Percentiles rank a stretch among this genome's conserved stretches.
Evolutionary conservation across 371 early-diverging fungal genomes (phyloP).

Genomic region (Mucor sp.): DNA sequence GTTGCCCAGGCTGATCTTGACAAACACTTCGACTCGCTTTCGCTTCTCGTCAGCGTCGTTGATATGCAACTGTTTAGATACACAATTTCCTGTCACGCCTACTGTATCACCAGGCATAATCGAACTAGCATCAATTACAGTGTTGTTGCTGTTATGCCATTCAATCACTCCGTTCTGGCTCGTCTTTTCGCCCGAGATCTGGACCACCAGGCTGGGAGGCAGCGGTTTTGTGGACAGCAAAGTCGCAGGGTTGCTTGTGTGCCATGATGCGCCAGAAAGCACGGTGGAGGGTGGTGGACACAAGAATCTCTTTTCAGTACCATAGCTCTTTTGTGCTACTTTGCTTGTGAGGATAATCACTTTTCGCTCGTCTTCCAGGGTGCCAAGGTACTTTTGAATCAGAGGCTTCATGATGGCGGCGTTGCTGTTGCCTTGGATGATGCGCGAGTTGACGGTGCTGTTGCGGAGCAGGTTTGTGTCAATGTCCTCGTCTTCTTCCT

Average conservation of each 20-base stretch:
- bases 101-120: conserved; percentile 32
- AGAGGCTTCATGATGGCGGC: conserved; percentile 31
- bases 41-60: conserved; percentile 85
- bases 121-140: conserved; percentile 11
- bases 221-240: neutral
- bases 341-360: conserved; percentile 76
- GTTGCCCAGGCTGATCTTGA: conserved; percentile 68
- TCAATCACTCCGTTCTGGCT: conserved; percentile 49
- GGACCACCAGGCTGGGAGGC: conserved; percentile 44
- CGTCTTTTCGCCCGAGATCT: conserved; percentile 47
- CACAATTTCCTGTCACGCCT: conserved; percentile 65
- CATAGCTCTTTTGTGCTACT: conserved; percentile 87
- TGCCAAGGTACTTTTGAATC: conserved; percentile 45
- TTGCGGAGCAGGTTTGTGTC: conserved; percentile 13
- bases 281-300: conserved; percentile 84
- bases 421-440: conserved; percentile 31
- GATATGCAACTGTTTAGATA: conserved; percentile 83
- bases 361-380: conserved; percentile 61
- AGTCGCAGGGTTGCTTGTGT: neutral
- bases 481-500: conserved; percentile 51
- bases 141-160: conserved; percentile 35
- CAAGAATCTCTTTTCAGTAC: conserved; percentile 83
- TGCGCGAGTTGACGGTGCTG: conserved; percentile 24
- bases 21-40: conserved; percentile 74
- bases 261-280: conserved; percentile 67